Conservation (phyloP, 2,329 filamentous ascomycete species). For the Ceratocystis alfenasii region DNA sequence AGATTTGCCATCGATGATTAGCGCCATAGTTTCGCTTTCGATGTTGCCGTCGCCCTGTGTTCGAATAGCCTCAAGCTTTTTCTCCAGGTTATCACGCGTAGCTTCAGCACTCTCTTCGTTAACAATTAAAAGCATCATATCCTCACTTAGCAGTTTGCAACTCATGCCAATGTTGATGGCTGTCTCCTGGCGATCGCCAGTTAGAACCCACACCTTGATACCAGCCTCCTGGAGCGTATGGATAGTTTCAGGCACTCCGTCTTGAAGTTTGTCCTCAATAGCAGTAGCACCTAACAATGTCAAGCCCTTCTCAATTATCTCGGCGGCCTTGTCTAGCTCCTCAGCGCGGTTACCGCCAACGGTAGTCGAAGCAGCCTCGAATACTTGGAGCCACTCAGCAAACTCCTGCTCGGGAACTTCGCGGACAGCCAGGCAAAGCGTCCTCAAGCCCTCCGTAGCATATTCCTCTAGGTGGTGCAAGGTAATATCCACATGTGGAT, state of each 20-base stretch:
- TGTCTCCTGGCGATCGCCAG: slow-evolving; percentile 93
- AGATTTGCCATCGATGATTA: slow-evolving; percentile 93
- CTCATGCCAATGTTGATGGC: slow-evolving; percentile 99
- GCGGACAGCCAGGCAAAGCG: slow-evolving; percentile 86
- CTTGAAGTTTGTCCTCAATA: slow-evolving; percentile 92
- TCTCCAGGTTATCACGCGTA: slow-evolving; percentile 78
- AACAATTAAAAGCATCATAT: slow-evolving; percentile 94
- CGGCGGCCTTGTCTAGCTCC: slow-evolving; percentile 91
- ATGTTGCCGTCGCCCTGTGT: slow-evolving; percentile 66
- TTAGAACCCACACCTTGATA: slow-evolving; percentile 98
- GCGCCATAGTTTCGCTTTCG: slow-evolving; percentile 74
- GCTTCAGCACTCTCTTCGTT: slow-evolving; percentile 75
- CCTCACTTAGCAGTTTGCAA: slow-evolving; percentile 94
- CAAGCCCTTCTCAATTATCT: slow-evolving; percentile 87
- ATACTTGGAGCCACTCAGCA: slow-evolving; percentile 74
- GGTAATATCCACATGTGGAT: slow-evolving; percentile 79
- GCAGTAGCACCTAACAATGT: slow-evolving; percentile 87
- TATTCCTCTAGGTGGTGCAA: slow-evolving; percentile 96
- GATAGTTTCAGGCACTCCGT: slow-evolving; percentile 95
- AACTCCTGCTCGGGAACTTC: slow-evolving; percentile 86
- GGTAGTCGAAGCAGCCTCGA: slow-evolving; percentile 77
- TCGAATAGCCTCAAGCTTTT: slow-evolving; percentile 83
- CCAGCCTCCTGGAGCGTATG: slow-evolving; percentile 92
- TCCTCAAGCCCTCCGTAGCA: slow-evolving; percentile 87
- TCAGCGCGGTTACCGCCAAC: slow-evolving; percentile 86